Conservation (phyloP, 2,329 filamentous ascomycete species). For the Xylariaceae sp. region DNA sequence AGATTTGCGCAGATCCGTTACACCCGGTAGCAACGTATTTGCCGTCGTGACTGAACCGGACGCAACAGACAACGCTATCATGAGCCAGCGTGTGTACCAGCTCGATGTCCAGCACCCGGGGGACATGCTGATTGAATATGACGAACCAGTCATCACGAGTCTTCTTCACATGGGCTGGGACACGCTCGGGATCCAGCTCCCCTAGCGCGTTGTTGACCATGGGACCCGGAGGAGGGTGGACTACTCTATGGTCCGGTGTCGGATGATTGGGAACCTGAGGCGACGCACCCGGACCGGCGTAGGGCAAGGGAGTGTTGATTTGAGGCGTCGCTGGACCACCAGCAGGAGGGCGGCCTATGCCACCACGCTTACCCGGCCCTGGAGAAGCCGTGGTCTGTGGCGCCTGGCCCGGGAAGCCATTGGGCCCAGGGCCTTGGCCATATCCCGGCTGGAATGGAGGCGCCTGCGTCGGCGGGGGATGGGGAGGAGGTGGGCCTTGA, state of each 20-base stretch:
- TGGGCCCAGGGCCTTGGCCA: conserved; percentile 51
- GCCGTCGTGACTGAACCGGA: conserved; percentile 92
- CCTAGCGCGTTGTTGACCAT: conserved; percentile 62
- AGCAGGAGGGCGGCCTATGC: conserved; percentile 60
- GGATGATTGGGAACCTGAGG: conserved; percentile 79
- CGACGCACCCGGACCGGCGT: conserved; percentile 75
- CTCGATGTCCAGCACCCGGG: conserved; percentile 85
- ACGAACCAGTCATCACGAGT: conserved; percentile 91
- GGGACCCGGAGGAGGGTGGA: conserved; percentile 42
- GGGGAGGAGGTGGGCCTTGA: conserved; percentile 52
- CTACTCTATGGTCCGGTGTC: conserved; percentile 59
- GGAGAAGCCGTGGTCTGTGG: conserved; percentile 83
- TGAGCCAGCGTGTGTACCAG: conserved; percentile 89
- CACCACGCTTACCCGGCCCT: conserved; percentile 66
- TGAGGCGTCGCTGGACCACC: conserved; percentile 80
- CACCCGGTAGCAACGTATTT: conserved; percentile 95
- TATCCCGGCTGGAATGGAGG: conserved; percentile 69
- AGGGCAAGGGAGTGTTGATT: conserved; percentile 81
- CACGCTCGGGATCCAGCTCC: conserved; percentile 79
- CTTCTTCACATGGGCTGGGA: conserved; percentile 83
- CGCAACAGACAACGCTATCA: conserved; percentile 96
- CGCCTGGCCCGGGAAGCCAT: conserved; percentile 75
- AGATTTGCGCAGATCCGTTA: conserved; percentile 99
- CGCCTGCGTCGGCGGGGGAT: conserved; percentile 56
- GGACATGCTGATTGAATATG: conserved; percentile 90